Percentiles rank a stretch among this genome's conserved stretches.
Conservation (phyloP, 495 filamentous ascomycete genomes). For the Durotheca rogersii region DNA sequence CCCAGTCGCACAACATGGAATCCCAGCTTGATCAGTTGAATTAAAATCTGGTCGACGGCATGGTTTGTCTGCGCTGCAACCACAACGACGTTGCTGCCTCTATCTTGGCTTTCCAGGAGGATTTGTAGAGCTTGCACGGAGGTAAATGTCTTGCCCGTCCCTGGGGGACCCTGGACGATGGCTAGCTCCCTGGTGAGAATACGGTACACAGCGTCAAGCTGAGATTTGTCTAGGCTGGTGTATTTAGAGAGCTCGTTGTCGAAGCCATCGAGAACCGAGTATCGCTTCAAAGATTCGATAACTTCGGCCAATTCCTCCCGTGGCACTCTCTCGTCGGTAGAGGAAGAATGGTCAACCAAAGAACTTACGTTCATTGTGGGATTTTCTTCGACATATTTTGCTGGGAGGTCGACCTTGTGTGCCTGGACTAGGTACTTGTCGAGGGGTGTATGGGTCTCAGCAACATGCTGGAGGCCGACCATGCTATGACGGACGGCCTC, state of each 20-base stretch:
- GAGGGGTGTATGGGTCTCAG: constrained; percentile 44
- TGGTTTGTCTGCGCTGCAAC: constrained; percentile 90
- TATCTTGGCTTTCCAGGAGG: constrained; percentile 62
- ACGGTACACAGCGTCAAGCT: constrained; percentile 64
- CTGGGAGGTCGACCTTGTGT: constrained; percentile 39
- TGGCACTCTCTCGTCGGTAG: constrained; percentile 34
- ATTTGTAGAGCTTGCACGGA: constrained; percentile 70
- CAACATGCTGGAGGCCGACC: constrained; percentile 71
- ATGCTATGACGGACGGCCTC: constrained; percentile 73
- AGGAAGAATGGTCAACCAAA: constrained; percentile 33
- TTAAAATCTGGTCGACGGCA: constrained; percentile 82
- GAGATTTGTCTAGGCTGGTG: constrained; percentile 65
- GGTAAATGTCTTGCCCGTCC: constrained; percentile 84
- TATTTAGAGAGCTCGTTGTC: constrained; percentile 26
- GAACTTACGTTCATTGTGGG: constrained; percentile 40
- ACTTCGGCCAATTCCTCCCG: constrained; percentile 49
- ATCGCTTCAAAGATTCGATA: constrained; percentile 11
- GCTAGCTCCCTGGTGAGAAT: constrained; percentile 74
- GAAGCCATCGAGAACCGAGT: constrained; percentile 46
- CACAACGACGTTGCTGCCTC: constrained; percentile 55
- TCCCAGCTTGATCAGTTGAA: constrained; percentile 64
- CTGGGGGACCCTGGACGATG: constrained; percentile 88
- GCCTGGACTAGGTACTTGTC: constrained; percentile 47
- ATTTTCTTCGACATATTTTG: constrained; percentile 33
- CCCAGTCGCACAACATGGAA: constrained; percentile 74